Base-by-base conservation (phyloP, 2,329 filamentous ascomycete genomes). In the Gaeumannomyces tritici region DNA sequence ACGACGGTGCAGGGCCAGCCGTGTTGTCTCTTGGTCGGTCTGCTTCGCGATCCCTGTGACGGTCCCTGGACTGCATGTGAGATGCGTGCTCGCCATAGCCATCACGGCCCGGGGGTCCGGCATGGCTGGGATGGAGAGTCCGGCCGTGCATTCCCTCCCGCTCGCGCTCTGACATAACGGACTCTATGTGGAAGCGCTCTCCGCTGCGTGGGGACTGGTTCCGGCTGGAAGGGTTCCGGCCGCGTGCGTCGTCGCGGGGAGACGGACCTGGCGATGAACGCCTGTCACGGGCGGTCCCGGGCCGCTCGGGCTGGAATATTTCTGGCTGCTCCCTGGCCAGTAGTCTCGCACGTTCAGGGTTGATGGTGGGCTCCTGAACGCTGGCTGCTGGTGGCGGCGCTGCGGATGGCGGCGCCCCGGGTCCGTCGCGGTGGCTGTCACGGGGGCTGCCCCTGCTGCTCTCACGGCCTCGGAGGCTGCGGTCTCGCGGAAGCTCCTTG, bases 271-370 rank as follows among this genome's bases (percentile, higher is more conserved):
- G 67, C 2, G 73, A 66, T 65, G 71, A 59, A 33, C 76, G 66
- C 64, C 67, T 56, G 4, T 80, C 79, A 7, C 75, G 73, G 3
- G 82, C 76, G 59, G 80, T 65, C 7, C 76, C 77, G 5, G 77
- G 79, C 35, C 81, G 74, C 27, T 79, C 79, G 2, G 80, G 78
- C 51, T 83, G 83, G 62, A 83, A 71, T 13, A 75, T 69, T 3
- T 78, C 75, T 3, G 74, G 64, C 24, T 72, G 70, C 35, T 77
- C 74, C 54, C 69, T 71, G 1, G 75, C 74, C 61, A 83, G 77
- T 6, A 82, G 72, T 11, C 81, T 77, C 33, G 82, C 80, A 63
- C 83, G 77, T 61, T 83, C 81, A 1, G 83, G 82, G 64, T 85
- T 84, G 67, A 85, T 80, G 11, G 75, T 73, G 9, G 81, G 80